A percentile compares a stretch with the other conserved stretches of the same genome.
Conservation (phyloP, 2,329 filamentous ascomycete genomes). For the Lithohypha guttulata region DNA sequence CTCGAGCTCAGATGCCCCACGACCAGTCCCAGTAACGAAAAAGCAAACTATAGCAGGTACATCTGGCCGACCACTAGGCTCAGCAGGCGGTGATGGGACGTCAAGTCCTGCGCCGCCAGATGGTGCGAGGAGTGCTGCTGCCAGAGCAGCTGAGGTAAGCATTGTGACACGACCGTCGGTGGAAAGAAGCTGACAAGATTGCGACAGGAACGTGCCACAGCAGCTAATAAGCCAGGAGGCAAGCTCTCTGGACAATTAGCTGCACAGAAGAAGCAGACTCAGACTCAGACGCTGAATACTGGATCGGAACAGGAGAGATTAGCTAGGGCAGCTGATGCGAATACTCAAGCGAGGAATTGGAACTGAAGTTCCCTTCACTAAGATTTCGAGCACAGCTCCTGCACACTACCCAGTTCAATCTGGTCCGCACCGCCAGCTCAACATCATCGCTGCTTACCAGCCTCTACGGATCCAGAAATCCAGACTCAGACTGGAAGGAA, state of each 20-base stretch:
- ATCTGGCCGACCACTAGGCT: slow-evolving; percentile 54
- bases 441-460: too few species aligned
- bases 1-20: slow-evolving; percentile 38
- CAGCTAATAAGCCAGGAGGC: slow-evolving; percentile 45
- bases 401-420: neutral
- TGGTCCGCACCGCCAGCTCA: too few species aligned
- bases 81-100: slow-evolving; percentile 26
- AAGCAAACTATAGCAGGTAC: slow-evolving; percentile 30
- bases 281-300: slow-evolving; percentile 55
- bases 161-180: neutral
- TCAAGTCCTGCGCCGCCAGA: slow-evolving; percentile 26
- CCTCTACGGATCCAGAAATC: too few species aligned
- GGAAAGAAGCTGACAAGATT: neutral
- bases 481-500: too few species aligned
- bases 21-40: slow-evolving; percentile 40
- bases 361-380: slow-evolving; percentile 4
- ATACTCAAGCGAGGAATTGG: slow-evolving; percentile 39
- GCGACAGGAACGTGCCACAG: slow-evolving; percentile 55
- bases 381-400: neutral
- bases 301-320: slow-evolving; percentile 56
- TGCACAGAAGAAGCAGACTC: slow-evolving; percentile 65
- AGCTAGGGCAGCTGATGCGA: slow-evolving; percentile 57
- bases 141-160: slow-evolving; percentile 73
- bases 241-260: slow-evolving; percentile 62
- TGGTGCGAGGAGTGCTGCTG: slow-evolving; percentile 63